Evolutionary conservation across 2,329 filamentous ascomycete species (phyloP).

Genomic region (Leptographium flavum): DNA sequence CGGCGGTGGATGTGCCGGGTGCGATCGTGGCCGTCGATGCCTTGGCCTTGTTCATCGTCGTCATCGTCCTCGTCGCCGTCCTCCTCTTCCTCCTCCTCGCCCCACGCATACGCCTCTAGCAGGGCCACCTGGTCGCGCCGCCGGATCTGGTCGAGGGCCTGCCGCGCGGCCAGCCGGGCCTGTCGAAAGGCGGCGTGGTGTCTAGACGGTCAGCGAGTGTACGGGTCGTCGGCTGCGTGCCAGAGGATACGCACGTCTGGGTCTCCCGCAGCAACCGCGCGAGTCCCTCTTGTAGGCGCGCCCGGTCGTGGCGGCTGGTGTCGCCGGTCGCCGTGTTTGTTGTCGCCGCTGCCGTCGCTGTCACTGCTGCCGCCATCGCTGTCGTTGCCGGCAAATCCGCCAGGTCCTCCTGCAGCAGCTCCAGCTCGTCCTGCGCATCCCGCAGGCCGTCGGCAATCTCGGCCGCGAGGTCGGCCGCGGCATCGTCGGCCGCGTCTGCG

Average conservation of each 20-base stretch:
- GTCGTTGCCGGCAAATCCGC: slow-evolving; percentile 45
- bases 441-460: slow-evolving; percentile 72
- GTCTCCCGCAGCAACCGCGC: slow-evolving; percentile 57
- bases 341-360: no score
- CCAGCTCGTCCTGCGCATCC: slow-evolving; percentile 70
- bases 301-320: slow-evolving; percentile 39
- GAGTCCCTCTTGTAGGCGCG: slow-evolving; percentile 51
- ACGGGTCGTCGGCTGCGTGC: no score
- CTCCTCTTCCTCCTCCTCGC: slow-evolving; percentile 13
- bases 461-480: slow-evolving; percentile 56
- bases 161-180: slow-evolving; percentile 68
- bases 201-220: slow-evolving; percentile 17
- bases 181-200: slow-evolving; percentile 59
- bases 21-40: slow-evolving; percentile 5
- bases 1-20: slow-evolving; percentile 10
- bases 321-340: no score
- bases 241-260: slow-evolving; percentile 36
- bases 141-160: slow-evolving; percentile 58
- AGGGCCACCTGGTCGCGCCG: slow-evolving; percentile 64
- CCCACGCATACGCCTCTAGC: slow-evolving; percentile 43
- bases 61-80: slow-evolving; percentile 14
- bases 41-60: slow-evolving; percentile 9
- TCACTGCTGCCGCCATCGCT: neutral
- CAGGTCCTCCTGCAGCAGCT: slow-evolving; percentile 64
- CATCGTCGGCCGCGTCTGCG: slow-evolving; percentile 29